Conservation (phyloP, 2,329 filamentous ascomycete species). For the Fusarium sp. region DNA sequence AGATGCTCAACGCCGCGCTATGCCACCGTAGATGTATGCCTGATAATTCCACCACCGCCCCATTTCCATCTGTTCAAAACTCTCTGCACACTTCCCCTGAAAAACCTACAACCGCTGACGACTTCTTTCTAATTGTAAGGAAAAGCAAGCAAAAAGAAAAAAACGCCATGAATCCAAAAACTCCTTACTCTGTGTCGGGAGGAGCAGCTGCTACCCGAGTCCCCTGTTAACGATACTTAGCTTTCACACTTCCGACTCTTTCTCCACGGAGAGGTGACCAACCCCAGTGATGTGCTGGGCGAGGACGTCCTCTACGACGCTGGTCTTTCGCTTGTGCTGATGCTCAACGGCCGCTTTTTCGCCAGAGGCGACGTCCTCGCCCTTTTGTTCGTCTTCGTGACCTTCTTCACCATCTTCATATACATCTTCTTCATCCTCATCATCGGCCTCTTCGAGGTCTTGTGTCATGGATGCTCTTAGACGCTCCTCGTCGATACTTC, state of each 20-base stretch:
- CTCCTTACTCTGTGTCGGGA: conserved; percentile 20
- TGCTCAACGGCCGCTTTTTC: not conserved
- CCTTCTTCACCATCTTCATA: conserved; percentile 37
- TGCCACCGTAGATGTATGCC: conserved; percentile 37
- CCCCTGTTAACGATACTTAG: conserved; percentile 43
- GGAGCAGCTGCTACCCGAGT: conserved; percentile 23
- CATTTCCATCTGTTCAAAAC: not conserved
- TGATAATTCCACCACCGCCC: conserved; percentile 8
- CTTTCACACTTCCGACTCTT: conserved; percentile 46
- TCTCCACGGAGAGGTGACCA: conserved; percentile 60
- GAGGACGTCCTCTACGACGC: conserved; percentile 55
- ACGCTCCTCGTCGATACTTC: conserved; percentile 55
- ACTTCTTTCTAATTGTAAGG: conserved; percentile 10
- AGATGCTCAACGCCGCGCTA: conserved; percentile 48
- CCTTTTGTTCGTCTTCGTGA: conserved; percentile 36
- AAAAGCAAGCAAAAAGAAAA: not conserved
- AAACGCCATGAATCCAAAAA: conserved; percentile 27
- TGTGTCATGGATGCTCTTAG: conserved; percentile 52
- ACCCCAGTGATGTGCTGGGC: conserved; percentile 68
- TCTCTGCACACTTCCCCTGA: not conserved
- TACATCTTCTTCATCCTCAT: conserved; percentile 54
- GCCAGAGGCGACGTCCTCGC: conserved; percentile 23
- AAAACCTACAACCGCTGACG: not conserved
- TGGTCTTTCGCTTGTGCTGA: conserved; percentile 26
- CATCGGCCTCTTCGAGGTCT: conserved; percentile 53